These are phyloP conservation scores for Coemansia sp. DNA, from an alignment of 192 early-diverging fungal genomes.

Conservation along the genomic window DNA sequence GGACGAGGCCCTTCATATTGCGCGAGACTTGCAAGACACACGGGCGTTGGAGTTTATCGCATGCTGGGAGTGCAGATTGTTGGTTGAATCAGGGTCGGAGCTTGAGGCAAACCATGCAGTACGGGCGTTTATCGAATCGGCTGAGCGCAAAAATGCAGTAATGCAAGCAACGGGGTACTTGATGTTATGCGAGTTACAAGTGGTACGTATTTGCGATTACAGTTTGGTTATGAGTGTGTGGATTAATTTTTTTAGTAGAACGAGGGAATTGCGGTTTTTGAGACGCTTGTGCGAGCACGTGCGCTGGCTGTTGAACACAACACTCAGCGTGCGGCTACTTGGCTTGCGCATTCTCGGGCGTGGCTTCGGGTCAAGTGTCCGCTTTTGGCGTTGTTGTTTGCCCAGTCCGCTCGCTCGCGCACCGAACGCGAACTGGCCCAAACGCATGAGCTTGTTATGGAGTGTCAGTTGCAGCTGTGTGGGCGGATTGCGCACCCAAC, in stretches of 20 bases:
- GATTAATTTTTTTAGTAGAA: background rate
- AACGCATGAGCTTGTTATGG: conserved; percentile 1
- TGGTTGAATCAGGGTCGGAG: background rate
- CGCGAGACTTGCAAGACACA: conserved; percentile 50
- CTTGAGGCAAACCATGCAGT: too few species aligned
- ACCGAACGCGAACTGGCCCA: conserved; percentile 23
- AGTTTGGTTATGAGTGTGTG: background rate
- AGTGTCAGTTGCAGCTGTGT: conserved; percentile 9
- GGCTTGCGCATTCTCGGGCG: conserved; percentile 15
- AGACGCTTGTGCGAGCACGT: conserved; percentile 9
- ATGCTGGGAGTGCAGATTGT: conserved; percentile 32
- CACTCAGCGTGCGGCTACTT: conserved; percentile 15
- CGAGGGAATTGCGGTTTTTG: conserved; percentile 9
- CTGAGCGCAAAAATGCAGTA: conserved; percentile 10
- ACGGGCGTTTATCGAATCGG: conserved; percentile 27
- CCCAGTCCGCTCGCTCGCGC: background rate
- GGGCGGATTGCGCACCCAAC: background rate
- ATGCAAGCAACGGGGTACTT: conserved; percentile 18
- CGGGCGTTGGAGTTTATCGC: conserved; percentile 25
- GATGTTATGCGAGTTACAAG: conserved; percentile 20
- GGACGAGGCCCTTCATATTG: conserved; percentile 42
- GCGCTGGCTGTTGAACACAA: conserved; percentile 27
- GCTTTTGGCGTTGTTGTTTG: conserved; percentile 18
- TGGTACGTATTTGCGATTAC: background rate
- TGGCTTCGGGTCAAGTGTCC: conserved; percentile 19